Evolutionary conservation across 169 alveolate genomes (phyloP).

Genomic region (Toxoplasma gondii): DNA sequence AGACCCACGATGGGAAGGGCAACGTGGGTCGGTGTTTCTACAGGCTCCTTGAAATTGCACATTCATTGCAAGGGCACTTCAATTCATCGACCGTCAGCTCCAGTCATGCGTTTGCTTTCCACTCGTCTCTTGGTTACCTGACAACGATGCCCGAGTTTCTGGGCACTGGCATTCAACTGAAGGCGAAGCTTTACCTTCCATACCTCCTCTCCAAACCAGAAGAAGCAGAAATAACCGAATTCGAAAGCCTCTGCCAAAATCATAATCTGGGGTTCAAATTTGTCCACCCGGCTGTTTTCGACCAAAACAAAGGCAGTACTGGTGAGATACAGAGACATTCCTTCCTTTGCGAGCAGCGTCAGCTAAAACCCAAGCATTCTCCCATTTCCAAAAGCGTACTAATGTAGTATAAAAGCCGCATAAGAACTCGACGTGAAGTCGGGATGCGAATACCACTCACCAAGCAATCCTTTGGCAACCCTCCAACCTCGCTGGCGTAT

Average conservation of each 20-base stretch:
- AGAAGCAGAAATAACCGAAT: background rate
- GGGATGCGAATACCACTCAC: no score
- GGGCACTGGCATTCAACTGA: constrained; percentile 33
- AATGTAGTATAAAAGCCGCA: no score
- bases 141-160: constrained; percentile 36
- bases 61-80: constrained; percentile 20
- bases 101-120: constrained; percentile 27
- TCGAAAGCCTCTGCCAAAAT: constrained; percentile 1
- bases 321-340: background rate
- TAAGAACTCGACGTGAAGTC: no score
- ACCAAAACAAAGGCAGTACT: background rate
- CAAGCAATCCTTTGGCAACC: no score
- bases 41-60: constrained; percentile 8
- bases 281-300: constrained; percentile 18
- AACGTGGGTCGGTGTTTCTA: background rate
- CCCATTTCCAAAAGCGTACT: no score
- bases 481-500: no score
- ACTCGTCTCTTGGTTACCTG: constrained; percentile 25
- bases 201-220: background rate
- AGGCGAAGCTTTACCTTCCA: constrained; percentile 29
- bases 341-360: no score
- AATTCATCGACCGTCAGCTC: background rate
- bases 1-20: constrained; percentile 31
- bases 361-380: no score
- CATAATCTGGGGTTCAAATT: constrained; percentile 10